Percentiles rank a stretch among this genome's conserved stretches.
Conservation (phyloP, 768 basidiomycete genomes). For the Trametes coccinea region DNA sequence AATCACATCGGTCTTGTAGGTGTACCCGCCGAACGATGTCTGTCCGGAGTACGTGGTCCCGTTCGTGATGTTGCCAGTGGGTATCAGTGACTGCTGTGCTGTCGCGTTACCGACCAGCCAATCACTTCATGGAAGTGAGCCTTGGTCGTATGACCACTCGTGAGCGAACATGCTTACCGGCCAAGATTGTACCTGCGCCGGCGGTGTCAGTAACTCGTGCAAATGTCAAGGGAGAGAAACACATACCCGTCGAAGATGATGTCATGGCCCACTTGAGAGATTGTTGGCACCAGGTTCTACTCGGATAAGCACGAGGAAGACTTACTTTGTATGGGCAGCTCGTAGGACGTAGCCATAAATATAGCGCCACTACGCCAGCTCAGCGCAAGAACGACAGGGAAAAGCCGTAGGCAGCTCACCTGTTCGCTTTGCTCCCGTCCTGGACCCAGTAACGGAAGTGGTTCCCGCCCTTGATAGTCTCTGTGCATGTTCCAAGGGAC, state of each 20-base stretch:
- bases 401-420: slow-evolving; percentile 37
- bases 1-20: slow-evolving; percentile 66
- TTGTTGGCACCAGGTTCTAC: neutral
- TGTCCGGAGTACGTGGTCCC: slow-evolving; percentile 59
- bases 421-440: slow-evolving; percentile 61
- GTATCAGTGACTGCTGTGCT: slow-evolving; percentile 40
- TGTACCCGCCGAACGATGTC: slow-evolving; percentile 65
- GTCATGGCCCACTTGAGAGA: slow-evolving; percentile 55
- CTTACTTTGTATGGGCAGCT: slow-evolving; percentile 61
- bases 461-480: slow-evolving; percentile 83
- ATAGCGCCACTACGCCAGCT: slow-evolving; percentile 55
- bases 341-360: slow-evolving; percentile 76
- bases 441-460: slow-evolving; percentile 91
- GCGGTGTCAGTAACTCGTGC: slow-evolving; percentile 5
- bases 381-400: neutral
- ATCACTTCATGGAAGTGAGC: slow-evolving; percentile 48
- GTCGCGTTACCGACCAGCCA: slow-evolving; percentile 87
- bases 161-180: slow-evolving; percentile 42
- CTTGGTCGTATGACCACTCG: neutral
- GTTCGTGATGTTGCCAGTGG: slow-evolving; percentile 53
- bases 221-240: neutral
- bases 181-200: slow-evolving; percentile 68
- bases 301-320: slow-evolving; percentile 11
- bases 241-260: slow-evolving; percentile 70
- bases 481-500: slow-evolving; percentile 79